A percentile compares a stretch with the other conserved stretches of the same genome.
Conservation (phyloP, 305 asterid genomes). For the Fraxinus angustifolia region DNA sequence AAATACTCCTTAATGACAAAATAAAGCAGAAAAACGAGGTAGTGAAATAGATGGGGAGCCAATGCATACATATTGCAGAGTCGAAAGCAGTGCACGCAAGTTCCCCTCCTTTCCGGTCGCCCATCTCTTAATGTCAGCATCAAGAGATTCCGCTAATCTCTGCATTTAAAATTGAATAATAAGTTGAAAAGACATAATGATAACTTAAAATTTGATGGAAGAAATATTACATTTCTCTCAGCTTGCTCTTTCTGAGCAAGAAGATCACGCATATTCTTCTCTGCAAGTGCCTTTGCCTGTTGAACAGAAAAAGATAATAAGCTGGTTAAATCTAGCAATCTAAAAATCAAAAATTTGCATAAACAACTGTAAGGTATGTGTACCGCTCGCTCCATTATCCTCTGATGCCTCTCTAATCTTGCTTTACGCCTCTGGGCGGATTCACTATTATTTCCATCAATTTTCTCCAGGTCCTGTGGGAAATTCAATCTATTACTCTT, state of each 20-base stretch:
- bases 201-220: conserved; percentile 5
- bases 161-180: conserved; percentile 34
- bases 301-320: conserved; percentile 7
- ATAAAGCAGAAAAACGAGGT: neutral
- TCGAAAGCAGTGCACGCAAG: conserved; percentile 93
- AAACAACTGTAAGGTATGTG: conserved; percentile 18
- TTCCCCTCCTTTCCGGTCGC: conserved; percentile 89
- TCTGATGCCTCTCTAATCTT: conserved; percentile 86
- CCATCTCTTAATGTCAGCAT: conserved; percentile 94
- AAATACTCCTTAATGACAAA: neutral
- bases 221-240: conserved; percentile 71
- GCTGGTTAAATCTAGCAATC: conserved; percentile 13
- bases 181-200: conserved; percentile 1
- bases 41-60: neutral
- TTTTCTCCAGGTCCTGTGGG: conserved; percentile 69
- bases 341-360: conserved; percentile 6
- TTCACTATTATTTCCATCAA: conserved; percentile 53
- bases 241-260: conserved; percentile 95
- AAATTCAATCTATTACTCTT: conserved; percentile 19
- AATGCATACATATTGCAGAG: conserved; percentile 82
- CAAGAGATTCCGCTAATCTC: conserved; percentile 83
- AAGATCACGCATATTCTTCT: conserved; percentile 85
- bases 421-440: conserved; percentile 91
- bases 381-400: conserved; percentile 98
- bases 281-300: conserved; percentile 95